Base-by-base conservation (phyloP, 495 filamentous ascomycete species). In the Clavariopsis aquatica region DNA sequence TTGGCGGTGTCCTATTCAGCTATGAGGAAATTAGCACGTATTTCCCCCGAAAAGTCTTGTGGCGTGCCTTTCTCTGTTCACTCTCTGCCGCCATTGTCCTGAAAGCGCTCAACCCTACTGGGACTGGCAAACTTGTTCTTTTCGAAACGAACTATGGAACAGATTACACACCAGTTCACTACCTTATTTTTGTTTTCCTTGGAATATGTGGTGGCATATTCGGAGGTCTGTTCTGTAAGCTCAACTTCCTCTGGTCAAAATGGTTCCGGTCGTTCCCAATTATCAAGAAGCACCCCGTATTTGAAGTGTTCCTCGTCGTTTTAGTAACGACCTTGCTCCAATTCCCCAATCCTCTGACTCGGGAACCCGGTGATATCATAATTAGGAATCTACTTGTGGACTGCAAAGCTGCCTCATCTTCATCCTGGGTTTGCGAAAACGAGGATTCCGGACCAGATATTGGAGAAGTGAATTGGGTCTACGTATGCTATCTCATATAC, bases 131-230 rank as follows among this genome's bases (percentile, higher is more conserved):
- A 57, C 70, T 85, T 13, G 81, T 82, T 4, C 75, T 85, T n/a
- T 85, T 83, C 71, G 83, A 85, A 64, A 85, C 83, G 13, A 79
- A 83, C 55, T 85, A 82, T 65, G 81, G 80, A 17, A 79, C 79
- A 5, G 72, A 77, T 31, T 85, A 85, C 67, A 69, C 78, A 22
- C 72, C 81, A 23, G 62, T 79, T 31, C 82, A 85, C 63, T 84
- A 85, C 66, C 69, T 83, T 1, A 74, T 83, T 20, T 85, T 85
- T 66, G 71, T 84, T 20, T 29, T 85, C 13, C 78, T 85, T 8
- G 83, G 83, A 19, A 62, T 85, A n/a, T 77, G 74, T 2, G 83
- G 83, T 29, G 83, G 83, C 7, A 62, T 84, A 6, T 84, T 81
- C 58, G 83, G 83, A 24, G 83, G 83, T 15, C 64, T 80, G 5